phyloP scores from a whole-genome alignment of 2,329 filamentous ascomycete genomes.

The Ilyonectria sp. region DNA sequence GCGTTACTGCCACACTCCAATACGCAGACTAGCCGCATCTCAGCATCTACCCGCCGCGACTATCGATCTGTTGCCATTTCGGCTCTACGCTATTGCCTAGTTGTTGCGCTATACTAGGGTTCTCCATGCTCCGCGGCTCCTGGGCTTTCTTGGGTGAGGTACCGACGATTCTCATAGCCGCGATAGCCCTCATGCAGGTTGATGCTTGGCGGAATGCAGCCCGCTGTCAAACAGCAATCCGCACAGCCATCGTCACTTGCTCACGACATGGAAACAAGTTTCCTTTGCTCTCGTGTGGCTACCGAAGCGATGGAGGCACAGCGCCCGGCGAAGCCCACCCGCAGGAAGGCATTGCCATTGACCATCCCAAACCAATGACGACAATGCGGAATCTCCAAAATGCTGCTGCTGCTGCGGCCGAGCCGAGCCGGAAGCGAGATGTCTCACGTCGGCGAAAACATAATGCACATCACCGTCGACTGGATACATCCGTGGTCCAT shows the following conservation, averaged over 20 bases:
- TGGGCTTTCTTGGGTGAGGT: slow-evolving; percentile 7
- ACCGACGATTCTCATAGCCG: slow-evolving; percentile 13
- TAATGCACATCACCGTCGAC: too few relatives aligned
- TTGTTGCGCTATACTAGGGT: slow-evolving; percentile 17
- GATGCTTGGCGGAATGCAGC: background rate
- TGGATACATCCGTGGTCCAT: background rate
- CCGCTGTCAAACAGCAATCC: slow-evolving; percentile 3
- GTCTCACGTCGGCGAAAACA: too few relatives aligned
- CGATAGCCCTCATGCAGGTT: slow-evolving; percentile 16
- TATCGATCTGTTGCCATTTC: slow-evolving; percentile 37
- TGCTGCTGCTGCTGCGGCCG: too few relatives aligned
- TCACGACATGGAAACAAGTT: too few relatives aligned
- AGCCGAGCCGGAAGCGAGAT: too few relatives aligned
- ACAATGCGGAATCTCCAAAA: too few relatives aligned
- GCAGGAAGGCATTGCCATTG: too few relatives aligned
- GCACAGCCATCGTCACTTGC: background rate
- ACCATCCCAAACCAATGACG: too few relatives aligned
- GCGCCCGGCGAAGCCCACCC: too few relatives aligned
- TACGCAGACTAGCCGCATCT: slow-evolving; percentile 33
- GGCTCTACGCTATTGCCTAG: slow-evolving; percentile 16
- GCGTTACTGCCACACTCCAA: slow-evolving; percentile 29
- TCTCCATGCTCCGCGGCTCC: slow-evolving; percentile 25
- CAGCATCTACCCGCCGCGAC: slow-evolving; percentile 36
- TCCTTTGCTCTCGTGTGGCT: too few relatives aligned
- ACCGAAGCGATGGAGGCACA: too few relatives aligned